These are phyloP conservation scores for Primulina tabacum DNA, from an alignment of 257 asterid genomes.

Conservation along the genomic window DNA sequence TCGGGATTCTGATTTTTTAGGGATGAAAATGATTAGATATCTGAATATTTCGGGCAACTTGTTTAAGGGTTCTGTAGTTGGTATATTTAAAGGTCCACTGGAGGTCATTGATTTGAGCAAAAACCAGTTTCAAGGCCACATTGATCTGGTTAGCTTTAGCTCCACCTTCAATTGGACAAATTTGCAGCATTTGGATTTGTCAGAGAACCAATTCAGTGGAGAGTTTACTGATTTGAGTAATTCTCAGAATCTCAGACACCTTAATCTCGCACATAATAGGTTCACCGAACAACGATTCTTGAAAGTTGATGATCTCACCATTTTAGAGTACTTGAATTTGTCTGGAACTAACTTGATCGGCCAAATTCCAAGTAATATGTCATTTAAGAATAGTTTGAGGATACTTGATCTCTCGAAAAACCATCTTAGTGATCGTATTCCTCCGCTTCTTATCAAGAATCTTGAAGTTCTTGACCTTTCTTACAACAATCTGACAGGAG, in stretches of 20 bases:
- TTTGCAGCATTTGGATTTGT: constrained; percentile 70
- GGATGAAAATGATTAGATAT: constrained; percentile 44
- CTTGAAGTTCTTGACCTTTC: constrained; percentile 71
- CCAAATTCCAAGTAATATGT: constrained; percentile 49
- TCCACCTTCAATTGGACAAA: constrained; percentile 56
- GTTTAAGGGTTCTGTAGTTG: constrained; percentile 70
- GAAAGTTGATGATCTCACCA: constrained; percentile 38
- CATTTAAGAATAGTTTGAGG: constrained; percentile 44
- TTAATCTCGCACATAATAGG: constrained; percentile 85
- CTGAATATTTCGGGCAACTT: constrained; percentile 74
- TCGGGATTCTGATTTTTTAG: constrained; percentile 56
- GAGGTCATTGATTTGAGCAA: constrained; percentile 87
- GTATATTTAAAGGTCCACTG: constrained; percentile 54
- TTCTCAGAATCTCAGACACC: constrained; percentile 56
- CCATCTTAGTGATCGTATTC: constrained; percentile 56
- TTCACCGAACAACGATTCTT: constrained; percentile 51
- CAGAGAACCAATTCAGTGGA: constrained; percentile 81
- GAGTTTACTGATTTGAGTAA: constrained; percentile 44
- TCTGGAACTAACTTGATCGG: constrained; percentile 72
- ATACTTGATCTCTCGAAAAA: constrained; percentile 74
- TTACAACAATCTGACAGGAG: constrained; percentile 77
- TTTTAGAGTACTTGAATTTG: constrained; percentile 72
- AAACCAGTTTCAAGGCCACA: constrained; percentile 79
- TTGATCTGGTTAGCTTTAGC: constrained; percentile 70
- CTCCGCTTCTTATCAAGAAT: constrained; percentile 39